A percentile compares a stretch with the other conserved stretches of the same genome.
Evolutionary conservation across 108 stramenopile genomes (phyloP).

Genomic region (Discostella pseudostelligera): DNA sequence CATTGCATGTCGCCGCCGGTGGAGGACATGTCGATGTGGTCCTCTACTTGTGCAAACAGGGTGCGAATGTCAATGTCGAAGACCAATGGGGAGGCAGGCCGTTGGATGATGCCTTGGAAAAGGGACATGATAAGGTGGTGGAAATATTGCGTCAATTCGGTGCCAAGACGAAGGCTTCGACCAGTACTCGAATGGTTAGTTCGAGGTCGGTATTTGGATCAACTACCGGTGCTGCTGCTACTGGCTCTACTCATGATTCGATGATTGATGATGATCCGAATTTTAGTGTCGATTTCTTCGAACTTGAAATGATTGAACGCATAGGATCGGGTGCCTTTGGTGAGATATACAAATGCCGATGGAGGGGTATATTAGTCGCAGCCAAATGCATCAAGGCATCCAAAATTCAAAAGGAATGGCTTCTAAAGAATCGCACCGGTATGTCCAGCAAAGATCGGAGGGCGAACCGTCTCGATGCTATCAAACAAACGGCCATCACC

Average conservation of each 20-base stretch:
- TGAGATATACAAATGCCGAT: constrained; percentile 87
- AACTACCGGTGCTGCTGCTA: constrained; percentile 19
- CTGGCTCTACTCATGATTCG: constrained; percentile 3
- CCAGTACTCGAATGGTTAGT: background rate
- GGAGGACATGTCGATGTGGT: constrained; percentile 79
- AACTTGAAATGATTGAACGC: constrained; percentile 83
- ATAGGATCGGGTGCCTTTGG: constrained; percentile 90
- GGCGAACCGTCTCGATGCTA: constrained; percentile 46
- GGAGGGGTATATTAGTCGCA: constrained; percentile 84
- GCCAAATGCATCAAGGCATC: constrained; percentile 85
- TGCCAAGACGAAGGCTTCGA: constrained; percentile 19
- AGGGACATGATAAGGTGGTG: constrained; percentile 37
- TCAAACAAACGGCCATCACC: constrained; percentile 33
- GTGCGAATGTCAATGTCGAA: constrained; percentile 74
- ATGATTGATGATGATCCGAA: constrained; percentile 55
- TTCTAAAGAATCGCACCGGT: constrained; percentile 47
- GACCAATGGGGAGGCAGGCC: constrained; percentile 90
- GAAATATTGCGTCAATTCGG: constrained; percentile 56
- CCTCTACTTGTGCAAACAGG: constrained; percentile 50
- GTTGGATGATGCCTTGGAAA: constrained; percentile 76
- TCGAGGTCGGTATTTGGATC: constrained; percentile 4
- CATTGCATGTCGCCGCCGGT: constrained; percentile 83
- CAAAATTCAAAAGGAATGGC: constrained; percentile 78
- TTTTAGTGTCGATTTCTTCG: constrained; percentile 71
- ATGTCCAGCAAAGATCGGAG: constrained; percentile 35